Base-by-base conservation (phyloP, 2,329 filamentous ascomycete species). In the Gnomoniopsis sp. region DNA sequence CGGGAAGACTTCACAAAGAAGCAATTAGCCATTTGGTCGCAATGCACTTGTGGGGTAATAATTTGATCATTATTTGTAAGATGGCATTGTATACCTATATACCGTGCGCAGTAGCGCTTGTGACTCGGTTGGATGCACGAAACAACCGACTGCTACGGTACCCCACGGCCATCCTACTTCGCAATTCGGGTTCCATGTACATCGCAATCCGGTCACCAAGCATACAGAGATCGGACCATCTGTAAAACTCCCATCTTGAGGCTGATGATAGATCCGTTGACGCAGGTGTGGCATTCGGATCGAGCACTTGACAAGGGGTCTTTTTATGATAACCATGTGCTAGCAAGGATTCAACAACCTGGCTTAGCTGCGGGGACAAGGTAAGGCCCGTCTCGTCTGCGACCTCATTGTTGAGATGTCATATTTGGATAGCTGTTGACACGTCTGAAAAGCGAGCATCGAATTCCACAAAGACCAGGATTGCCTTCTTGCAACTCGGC, bases 211-310 rank as follows among this genome's bases (percentile, higher is more conserved):
- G 36, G 34, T 22, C 34, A 44, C 6, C n/a, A 21, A 44, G 43
- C 43, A 44, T 44, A 22, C n/a, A n/a, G 43, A 44, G 19, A 44
- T 44, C 36, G 12, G 36, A 17, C 26, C 4, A 30, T 30, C 26
- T 30, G 8, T 4, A 30, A 41, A 15, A 41, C 6, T 12, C 12
- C 36, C 6, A 41, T 41, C 57, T 41, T 23, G 17, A 7, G 22
- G 38, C 12, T 34, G 26, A 23, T 46, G 26, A 8, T 34, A 38
- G 30, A 44, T 41, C 53, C 22, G 43, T 38, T 44, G 26, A 33
- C 55, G 57, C 53, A 48, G 57, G 57, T 56, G 53, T 62, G 60
- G 49, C 57, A 62, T 62, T 62, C 57, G 23, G 34, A 49, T 43
- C 43, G 36, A 44, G 47, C 49, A 55, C 34, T 21, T 30, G 43